phyloP scores from a whole-genome alignment of 495 filamentous ascomycete genomes.

The Recurvomyces mirabilis region DNA sequence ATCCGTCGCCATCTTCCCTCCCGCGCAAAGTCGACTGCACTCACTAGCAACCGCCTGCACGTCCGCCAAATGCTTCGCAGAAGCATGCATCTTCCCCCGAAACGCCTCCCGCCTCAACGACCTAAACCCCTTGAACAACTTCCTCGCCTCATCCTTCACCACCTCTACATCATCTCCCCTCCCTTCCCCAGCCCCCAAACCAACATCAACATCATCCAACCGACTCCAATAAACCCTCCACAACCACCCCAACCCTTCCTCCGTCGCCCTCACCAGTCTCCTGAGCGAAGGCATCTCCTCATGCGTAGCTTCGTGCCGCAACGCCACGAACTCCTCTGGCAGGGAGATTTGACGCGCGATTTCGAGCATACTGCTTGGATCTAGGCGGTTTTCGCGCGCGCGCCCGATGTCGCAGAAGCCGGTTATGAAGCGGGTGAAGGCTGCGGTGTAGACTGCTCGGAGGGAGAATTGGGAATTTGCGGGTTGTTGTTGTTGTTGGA shows the following conservation, averaged over 20 bases:
- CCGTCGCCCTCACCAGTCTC: slow-evolving; percentile 52
- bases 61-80: background rate
- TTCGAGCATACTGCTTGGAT: slow-evolving; percentile 65
- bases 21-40: slow-evolving; percentile 2
- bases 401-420: slow-evolving; percentile 61
- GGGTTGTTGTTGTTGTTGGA: background rate
- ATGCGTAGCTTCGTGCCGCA: slow-evolving; percentile 83
- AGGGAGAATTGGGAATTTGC: slow-evolving; percentile 40
- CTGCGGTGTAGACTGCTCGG: slow-evolving; percentile 45
- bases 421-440: slow-evolving; percentile 74
- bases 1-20: background rate
- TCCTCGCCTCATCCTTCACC: slow-evolving; percentile 10
- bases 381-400: slow-evolving; percentile 54
- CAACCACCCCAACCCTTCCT: slow-evolving; percentile 68
- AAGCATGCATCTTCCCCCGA: slow-evolving; percentile 5
- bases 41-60: background rate
- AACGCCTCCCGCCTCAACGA: slow-evolving; percentile 19
- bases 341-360: slow-evolving; percentile 65
- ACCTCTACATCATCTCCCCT: background rate
- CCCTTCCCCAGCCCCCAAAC: background rate
- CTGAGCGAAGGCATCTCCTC: slow-evolving; percentile 67
- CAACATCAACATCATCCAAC: slow-evolving; percentile 24
- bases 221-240: slow-evolving; percentile 76
- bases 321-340: slow-evolving; percentile 75
- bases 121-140: slow-evolving; percentile 22